Percentiles rank a stretch among this genome's conserved stretches.
phyloP scores from a whole-genome alignment of 2,329 filamentous ascomycete species.

The Aspergillus cejpii region DNA sequence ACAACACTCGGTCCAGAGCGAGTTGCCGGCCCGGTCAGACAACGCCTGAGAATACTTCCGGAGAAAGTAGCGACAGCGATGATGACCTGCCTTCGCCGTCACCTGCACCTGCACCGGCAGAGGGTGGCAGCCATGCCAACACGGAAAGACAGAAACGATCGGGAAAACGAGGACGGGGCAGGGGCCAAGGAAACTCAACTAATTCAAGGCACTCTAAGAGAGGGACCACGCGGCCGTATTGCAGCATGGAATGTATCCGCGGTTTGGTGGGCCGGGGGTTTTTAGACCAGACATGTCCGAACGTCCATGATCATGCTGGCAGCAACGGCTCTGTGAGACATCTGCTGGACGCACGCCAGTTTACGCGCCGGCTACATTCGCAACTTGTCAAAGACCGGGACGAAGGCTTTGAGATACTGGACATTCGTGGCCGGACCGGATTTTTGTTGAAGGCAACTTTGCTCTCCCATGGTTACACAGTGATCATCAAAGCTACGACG shows the following conservation, averaged over 20 bases:
- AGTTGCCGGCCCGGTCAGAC: conserved; percentile 11
- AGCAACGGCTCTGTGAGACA: conserved; percentile 25
- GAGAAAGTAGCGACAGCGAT: conserved; percentile 17
- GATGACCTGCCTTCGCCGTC: conserved; percentile 13
- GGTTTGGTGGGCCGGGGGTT: conserved; percentile 15
- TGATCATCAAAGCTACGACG: conserved; percentile 24
- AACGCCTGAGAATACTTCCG: conserved; percentile 12
- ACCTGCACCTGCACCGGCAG: conserved; percentile 15
- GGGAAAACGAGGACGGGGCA: too few relatives aligned
- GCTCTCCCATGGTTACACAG: conserved; percentile 23
- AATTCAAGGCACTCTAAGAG: conserved; percentile 12
- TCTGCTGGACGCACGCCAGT: conserved; percentile 15
- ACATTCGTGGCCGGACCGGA: conserved; percentile 22
- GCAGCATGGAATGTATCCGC: conserved; percentile 18
- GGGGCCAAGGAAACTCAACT: too few relatives aligned
- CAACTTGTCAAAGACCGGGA: conserved; percentile 16
- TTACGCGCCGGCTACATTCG: conserved; percentile 15
- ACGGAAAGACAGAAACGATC: conserved; percentile 7
- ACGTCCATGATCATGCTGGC: too few relatives aligned
- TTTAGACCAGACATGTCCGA: conserved; percentile 30
- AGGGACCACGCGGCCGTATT: conserved; percentile 14
- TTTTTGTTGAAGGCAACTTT: conserved; percentile 27
- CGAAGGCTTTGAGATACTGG: conserved; percentile 20
- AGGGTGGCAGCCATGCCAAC: conserved; percentile 10
- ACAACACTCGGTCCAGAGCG: conserved; percentile 18